Evolutionary conservation across 2,329 filamentous ascomycete species (phyloP).

Genomic region (Graphilbum sp.): DNA sequence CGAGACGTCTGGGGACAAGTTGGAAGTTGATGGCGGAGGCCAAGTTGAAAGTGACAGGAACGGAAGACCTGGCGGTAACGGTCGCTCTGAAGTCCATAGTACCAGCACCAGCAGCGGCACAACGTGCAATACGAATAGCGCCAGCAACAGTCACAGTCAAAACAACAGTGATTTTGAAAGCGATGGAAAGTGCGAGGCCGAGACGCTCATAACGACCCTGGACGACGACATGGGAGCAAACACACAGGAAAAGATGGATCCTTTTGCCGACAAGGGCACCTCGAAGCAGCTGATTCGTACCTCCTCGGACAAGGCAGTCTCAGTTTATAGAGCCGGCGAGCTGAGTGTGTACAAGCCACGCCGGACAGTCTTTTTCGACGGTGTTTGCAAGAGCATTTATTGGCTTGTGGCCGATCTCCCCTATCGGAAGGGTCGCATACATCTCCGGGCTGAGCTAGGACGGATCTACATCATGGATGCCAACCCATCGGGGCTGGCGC

Average conservation of each 20-base stretch:
- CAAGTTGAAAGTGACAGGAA: too few species aligned
- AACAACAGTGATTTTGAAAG: too few species aligned
- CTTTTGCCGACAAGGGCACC: too few species aligned
- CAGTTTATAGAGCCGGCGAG: background rate
- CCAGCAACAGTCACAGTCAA: background rate
- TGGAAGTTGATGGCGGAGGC: too few species aligned
- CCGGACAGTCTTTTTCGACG: background rate
- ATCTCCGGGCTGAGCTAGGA: conserved; percentile 14
- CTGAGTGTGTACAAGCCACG: background rate
- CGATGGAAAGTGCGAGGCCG: too few species aligned
- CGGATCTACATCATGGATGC: conserved; percentile 12
- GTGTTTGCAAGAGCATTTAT: conserved; percentile 4
- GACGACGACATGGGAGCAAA: conserved; percentile 1
- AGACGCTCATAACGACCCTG: conserved; percentile 2
- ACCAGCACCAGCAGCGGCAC: background rate
- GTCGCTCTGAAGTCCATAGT: background rate
- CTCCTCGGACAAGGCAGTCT: background rate
- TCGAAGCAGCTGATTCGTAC: background rate
- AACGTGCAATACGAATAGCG: background rate
- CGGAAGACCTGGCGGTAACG: too few species aligned
- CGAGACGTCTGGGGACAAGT: too few species aligned
- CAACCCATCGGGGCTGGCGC: conserved; percentile 10
- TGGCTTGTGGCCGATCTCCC: conserved; percentile 8
- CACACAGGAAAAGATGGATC: too few species aligned
- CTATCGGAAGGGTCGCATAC: conserved; percentile 11